These are phyloP conservation scores for Nicotiana tabacum DNA, from an alignment of 257 asterid genomes.

Conservation along the genomic window DNA sequence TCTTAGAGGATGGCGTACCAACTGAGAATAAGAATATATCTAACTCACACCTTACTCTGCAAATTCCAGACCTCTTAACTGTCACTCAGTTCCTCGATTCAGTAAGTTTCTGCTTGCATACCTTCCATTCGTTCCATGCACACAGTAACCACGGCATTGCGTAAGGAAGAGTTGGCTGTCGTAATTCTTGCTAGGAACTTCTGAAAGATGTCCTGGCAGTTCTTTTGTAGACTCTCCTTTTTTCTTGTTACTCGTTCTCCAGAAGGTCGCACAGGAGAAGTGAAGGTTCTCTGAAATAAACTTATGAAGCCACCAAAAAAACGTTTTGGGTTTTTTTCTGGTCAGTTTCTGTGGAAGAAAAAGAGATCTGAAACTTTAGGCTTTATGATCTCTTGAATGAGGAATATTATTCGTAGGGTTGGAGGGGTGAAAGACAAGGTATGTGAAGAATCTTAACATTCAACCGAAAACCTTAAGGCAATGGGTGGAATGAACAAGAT, in stretches of 20 bases:
- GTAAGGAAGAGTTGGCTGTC: not conserved
- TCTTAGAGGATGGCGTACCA: constrained; percentile 46
- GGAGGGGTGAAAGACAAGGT: not conserved
- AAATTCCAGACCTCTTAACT: constrained; percentile 50
- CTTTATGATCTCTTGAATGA: not conserved
- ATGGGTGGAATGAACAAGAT: not conserved
- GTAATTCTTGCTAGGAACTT: not conserved
- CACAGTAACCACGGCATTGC: not conserved
- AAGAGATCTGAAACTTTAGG: not conserved
- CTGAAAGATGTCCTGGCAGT: not conserved
- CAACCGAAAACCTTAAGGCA: not conserved
- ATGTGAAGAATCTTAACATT: not conserved
- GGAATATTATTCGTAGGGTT: not conserved
- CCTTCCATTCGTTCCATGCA: not conserved
- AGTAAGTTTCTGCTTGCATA: constrained; percentile 33
- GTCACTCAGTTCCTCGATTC: constrained; percentile 65
- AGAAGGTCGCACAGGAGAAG: constrained; percentile 1
- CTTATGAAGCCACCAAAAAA: not conserved
- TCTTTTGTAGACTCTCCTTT: not conserved
- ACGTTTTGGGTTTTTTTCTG: not conserved
- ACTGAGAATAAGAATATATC: constrained; percentile 45
- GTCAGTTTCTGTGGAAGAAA: not conserved
- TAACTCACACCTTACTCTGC: constrained; percentile 42
- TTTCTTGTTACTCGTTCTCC: not conserved
- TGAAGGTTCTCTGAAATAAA: not conserved